Base-by-base conservation (phyloP, 768 basidiomycete species). In the Tylopilus plumbeoviolaceoides region DNA sequence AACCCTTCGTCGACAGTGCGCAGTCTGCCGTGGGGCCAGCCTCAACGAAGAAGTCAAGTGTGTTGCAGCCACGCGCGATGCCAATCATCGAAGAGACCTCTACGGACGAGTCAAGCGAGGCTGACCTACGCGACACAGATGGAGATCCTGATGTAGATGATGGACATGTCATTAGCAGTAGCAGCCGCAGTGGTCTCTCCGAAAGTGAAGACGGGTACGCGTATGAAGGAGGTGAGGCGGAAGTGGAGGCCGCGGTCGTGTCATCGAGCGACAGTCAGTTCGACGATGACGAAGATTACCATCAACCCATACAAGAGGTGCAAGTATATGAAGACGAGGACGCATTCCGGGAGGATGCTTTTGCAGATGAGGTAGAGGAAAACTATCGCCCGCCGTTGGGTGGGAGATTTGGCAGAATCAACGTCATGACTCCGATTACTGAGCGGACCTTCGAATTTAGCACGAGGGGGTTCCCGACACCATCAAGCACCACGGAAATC, bases 361-460 rank as follows among this genome's bases (percentile, higher is more conserved):
- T 66, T 31, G 57, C 50, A n/a, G 68, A 64, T 12, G 65, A 61
- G 17, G 66, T 70, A 1, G 75, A 70, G 18, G 60, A 63, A 5
- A 64, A 62, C 38, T 64, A 70, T 47, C 63, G 60, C 33, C 67
- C 67, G 17, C 85, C 87, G 27, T 74, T 86, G 47, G 87, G 85
- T 15, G 85, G 89, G 17, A 81, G 89, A 25, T 88, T 90, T 64
- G 89, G 87, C 33, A 77, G 80, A 53, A 89, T 98, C 71, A 85
- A 89, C 63, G 85, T 95, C 51, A 94, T 99, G 93, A 98, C 95
- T 9, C 95, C 97, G 3, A 98, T 98, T 69, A 91, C 91, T 12
- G 97, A 99, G 70, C 79, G 95, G 39, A 98, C 97, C 10, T 81
- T 82, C 62, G 97, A 98, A 69, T 95, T 77, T 65, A 87, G 83